phyloP scores from a whole-genome alignment of 768 basidiomycete genomes.

The Suillus placidus region DNA sequence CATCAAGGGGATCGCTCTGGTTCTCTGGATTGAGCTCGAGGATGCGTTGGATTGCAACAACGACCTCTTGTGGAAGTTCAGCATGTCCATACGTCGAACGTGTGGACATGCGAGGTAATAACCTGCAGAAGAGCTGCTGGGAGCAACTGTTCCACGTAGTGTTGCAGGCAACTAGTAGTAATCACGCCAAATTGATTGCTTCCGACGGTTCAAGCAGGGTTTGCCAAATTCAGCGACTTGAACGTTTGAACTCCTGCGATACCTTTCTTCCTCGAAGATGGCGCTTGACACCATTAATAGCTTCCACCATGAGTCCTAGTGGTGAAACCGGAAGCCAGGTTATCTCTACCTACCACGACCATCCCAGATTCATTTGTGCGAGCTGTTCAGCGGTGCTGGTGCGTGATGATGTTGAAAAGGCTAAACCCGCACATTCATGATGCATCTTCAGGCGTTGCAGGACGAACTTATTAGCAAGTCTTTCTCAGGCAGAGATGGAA shows the following conservation, averaged over 20 bases:
- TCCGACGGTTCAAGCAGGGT: background rate
- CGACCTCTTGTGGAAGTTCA: constrained; percentile 66
- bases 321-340: constrained; percentile 58
- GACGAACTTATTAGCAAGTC: constrained; percentile 86
- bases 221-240: constrained; percentile 10
- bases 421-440: background rate
- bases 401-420: constrained; percentile 27
- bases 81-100: constrained; percentile 28
- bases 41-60: constrained; percentile 71
- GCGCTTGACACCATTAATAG: background rate
- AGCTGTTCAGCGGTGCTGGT: constrained; percentile 75
- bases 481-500: constrained; percentile 81
- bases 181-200: constrained; percentile 2
- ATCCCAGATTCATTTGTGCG: constrained; percentile 68
- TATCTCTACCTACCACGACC: constrained; percentile 61
- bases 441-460: constrained; percentile 60
- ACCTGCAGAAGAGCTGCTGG: constrained; percentile 4
- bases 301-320: constrained; percentile 23
- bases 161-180: background rate
- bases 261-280: background rate
- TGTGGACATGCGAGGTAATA: constrained; percentile 2
- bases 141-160: background rate
- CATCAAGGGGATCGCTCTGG: constrained; percentile 58
- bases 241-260: background rate
- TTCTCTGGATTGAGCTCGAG: constrained; percentile 53